Base-by-base conservation (phyloP, 169 alveolate species). In the Cystoisospora suis region DNA sequence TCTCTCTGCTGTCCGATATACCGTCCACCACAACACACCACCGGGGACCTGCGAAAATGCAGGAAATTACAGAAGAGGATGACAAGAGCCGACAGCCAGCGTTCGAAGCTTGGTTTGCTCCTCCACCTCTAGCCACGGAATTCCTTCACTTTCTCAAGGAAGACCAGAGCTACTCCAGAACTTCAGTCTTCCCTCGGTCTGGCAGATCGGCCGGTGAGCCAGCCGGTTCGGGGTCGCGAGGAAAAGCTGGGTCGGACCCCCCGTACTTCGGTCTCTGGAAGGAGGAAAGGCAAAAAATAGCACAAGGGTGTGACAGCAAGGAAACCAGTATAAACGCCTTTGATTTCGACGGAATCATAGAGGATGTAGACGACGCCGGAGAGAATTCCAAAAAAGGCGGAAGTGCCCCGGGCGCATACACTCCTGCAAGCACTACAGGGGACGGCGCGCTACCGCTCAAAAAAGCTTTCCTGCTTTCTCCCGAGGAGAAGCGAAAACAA, bases 381-480 rank as follows among this genome's bases (percentile, higher is more conserved):
- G 81, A 23, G 17, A 29, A 23, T 27, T 0, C 40, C 0, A 7
- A 70, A 23, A 29, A 70, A 36, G 81, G 44, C 17, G 38, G 20
- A 70, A 70, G 38, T 46, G 45, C 45, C 17, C 42, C 32, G 81
- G 17, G n/a, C 6, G 17, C 81, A 0, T 23, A 36, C 17, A 20
- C 9, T 5, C 58, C 47, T 0, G 83, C 2, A 15, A 38, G 38
- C 9, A 9, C 6, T 3, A 36, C 38, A 38, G 83, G 3, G 56
- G 58, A 40, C 34, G 58, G 59, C 56, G 4, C 34, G 0, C 32
- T 32, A 7, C 83, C 40, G 32, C 5, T 72, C 58, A 72, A 42
- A 72, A 36, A 42, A 32, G 83, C 83, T 12, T 72, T 72, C 44
- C 83, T 72, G 40, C 83, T 72, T 7, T 38, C 83, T 38, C 58